phyloP scores from a whole-genome alignment of 441 rosid species.

The Eruca vesicaria region DNA sequence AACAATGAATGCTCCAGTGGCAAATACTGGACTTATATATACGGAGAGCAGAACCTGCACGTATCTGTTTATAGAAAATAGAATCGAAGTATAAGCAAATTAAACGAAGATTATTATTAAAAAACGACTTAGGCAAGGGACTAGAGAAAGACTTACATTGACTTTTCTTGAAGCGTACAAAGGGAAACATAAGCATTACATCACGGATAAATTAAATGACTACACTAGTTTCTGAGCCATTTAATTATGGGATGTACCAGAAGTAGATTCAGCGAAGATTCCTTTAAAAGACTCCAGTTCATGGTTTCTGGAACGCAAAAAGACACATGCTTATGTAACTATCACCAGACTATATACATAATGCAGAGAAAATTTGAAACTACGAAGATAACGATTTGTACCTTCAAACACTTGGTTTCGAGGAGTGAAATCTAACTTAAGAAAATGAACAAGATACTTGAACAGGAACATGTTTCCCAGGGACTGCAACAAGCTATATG shows the following conservation, averaged over 20 bases:
- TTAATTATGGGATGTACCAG: constrained; percentile 51
- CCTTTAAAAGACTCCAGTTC: constrained; percentile 70
- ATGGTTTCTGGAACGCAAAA: constrained; percentile 56
- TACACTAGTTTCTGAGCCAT: not conserved
- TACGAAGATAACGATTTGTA: constrained; percentile 20
- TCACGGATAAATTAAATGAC: not conserved
- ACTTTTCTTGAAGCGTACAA: constrained; percentile 75
- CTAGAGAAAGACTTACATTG: no score
- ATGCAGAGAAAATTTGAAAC: not conserved
- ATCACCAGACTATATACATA: not conserved
- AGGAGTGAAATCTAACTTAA: constrained; percentile 66
- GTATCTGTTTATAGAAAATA: no score
- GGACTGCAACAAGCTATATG: constrained; percentile 36
- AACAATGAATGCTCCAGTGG: constrained; percentile 80
- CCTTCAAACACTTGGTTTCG: constrained; percentile 57
- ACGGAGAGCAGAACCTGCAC: constrained; percentile 84
- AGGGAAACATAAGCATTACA: constrained; percentile 13
- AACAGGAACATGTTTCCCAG: constrained; percentile 65
- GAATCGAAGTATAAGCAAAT: no score
- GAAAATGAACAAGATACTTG: constrained; percentile 70
- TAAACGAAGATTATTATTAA: no score
- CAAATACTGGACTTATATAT: constrained; percentile 58
- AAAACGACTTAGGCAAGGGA: no score
- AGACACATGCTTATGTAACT: not conserved
- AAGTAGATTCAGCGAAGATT: constrained; percentile 64